Evolutionary conservation across 768 basidiomycete species (phyloP), one percentile per base, ranked within the genome.

Genomic region (Amanita fuliginea): DNA sequence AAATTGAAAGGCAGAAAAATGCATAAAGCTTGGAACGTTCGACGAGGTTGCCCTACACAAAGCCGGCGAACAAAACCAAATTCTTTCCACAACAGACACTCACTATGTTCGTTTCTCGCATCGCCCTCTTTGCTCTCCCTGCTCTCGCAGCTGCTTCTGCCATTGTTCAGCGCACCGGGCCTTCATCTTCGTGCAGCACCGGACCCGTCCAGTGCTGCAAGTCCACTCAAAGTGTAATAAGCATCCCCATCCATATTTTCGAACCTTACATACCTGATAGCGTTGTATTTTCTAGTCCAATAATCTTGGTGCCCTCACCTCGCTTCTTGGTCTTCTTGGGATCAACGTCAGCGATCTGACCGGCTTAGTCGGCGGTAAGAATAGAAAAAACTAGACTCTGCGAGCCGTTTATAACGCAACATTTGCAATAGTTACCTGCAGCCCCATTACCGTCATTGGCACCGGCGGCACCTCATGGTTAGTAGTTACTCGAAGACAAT

Each of bases 191-290:
- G 3, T 49, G 47, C 47, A 34, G n/a, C 28, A 40, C 9, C n/a
- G 47, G 47, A 18, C 34, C 47, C 6, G 8, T 24, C 36, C 47
- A 40, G 19, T 48, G 47, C 39, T 48, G 47, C 47, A 19, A 48
- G 0, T 18, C 14, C 10, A 22, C 33, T 13, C 18, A 46, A 21
- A 4, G 3, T 24, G 41, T 46, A 13, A 24, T 46, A 13, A 24
- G 45, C 13, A 13, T 26, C 30, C 9, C 16, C 10, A 18, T 34
- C 18, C 32, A 4, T 34, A 4, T 32, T 13, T 21, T 3, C 34
- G 21, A 14, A 32, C 30, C 26, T n/a, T 7, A 32, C 14, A 8
- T 9, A 34, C 9, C 8, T 16, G 11, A 32, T 32, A 18, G 9
- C 24, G 13, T 21, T 32, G n/a, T 5, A 34, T 36, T 32, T 24